phyloP scores from a whole-genome alignment of 202 grass and related monocot species.

The Musa balbisiana region DNA sequence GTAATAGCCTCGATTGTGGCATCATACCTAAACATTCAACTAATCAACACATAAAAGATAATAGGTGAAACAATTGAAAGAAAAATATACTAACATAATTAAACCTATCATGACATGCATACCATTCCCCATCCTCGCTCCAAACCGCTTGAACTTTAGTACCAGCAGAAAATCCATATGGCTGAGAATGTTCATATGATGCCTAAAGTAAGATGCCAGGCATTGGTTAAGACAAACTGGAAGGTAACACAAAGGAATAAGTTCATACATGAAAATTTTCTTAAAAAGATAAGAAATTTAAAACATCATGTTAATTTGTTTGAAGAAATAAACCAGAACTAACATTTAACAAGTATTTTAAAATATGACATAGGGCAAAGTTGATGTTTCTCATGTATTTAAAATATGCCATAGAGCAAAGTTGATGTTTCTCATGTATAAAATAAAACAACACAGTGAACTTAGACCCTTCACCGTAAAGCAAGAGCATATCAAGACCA shows the following conservation, averaged over 20 bases:
- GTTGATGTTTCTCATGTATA: no score
- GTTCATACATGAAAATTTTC: no score
- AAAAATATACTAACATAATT: constrained; percentile 11
- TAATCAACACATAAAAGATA: constrained; percentile 50
- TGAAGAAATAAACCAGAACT: no score
- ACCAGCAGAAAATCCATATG: constrained; percentile 55
- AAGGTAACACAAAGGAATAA: neutral
- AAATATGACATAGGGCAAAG: no score
- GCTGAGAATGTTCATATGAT: constrained; percentile 30
- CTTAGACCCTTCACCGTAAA: no score
- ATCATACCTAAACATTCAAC: constrained; percentile 83
- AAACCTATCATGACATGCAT: constrained; percentile 22
- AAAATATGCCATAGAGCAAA: no score
- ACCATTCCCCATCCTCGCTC: constrained; percentile 98
- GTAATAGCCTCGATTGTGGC: constrained; percentile 71
- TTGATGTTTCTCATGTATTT: no score
- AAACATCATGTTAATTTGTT: neutral
- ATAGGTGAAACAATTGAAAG: constrained; percentile 34
- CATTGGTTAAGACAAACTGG: constrained; percentile 1
- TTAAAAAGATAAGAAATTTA: constrained; percentile 1
- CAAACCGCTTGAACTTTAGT: constrained; percentile 93
- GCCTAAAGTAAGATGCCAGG: constrained; percentile 30
- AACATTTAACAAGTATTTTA: no score
- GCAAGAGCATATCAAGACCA: no score
- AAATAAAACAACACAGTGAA: no score